Conservation (phyloP, 1,139 yeast species). For the Protomyces arabidopsidicola region DNA sequence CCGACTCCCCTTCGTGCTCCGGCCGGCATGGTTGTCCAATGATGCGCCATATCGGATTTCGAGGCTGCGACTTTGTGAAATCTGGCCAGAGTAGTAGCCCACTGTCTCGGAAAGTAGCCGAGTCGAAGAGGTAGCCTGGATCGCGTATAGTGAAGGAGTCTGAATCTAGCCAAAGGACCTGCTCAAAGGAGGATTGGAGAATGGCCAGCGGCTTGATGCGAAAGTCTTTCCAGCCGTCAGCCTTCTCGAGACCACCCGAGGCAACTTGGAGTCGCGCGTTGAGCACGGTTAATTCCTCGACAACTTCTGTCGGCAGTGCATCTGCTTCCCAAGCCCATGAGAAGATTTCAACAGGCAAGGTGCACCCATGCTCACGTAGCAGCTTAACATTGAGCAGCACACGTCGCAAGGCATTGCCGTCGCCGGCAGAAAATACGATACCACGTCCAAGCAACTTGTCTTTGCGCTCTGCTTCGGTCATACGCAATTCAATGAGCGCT, state of each 20-base stretch:
- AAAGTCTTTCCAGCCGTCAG: constrained; percentile 20
- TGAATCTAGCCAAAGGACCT: constrained; percentile 16
- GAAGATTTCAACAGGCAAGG: constrained; percentile 7
- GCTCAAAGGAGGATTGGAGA: constrained; percentile 10
- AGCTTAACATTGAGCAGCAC: constrained; percentile 10
- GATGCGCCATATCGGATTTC: constrained; percentile 20
- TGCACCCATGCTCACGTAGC: constrained; percentile 12
- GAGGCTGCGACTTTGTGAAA: constrained; percentile 22
- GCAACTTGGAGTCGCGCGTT: constrained; percentile 4
- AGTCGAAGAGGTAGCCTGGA: constrained; percentile 20
- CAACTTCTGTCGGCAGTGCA: neutral
- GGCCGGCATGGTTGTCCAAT: constrained; percentile 18
- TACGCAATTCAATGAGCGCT: neutral
- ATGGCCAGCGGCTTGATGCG: constrained; percentile 26
- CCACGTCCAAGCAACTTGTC: constrained; percentile 9
- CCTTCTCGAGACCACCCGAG: constrained; percentile 20
- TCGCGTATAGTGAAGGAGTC: constrained; percentile 9
- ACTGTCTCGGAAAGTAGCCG: neutral
- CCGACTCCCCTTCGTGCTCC: constrained; percentile 24
- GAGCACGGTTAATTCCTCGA: neutral
- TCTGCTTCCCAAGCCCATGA: constrained; percentile 18
- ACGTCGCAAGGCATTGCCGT: constrained; percentile 10
- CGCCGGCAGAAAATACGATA: constrained; percentile 23
- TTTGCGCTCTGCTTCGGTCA: neutral
- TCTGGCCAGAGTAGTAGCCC: constrained; percentile 26